Conservation (phyloP, 2,329 filamentous ascomycete genomes). For the Phoma herbarum region DNA sequence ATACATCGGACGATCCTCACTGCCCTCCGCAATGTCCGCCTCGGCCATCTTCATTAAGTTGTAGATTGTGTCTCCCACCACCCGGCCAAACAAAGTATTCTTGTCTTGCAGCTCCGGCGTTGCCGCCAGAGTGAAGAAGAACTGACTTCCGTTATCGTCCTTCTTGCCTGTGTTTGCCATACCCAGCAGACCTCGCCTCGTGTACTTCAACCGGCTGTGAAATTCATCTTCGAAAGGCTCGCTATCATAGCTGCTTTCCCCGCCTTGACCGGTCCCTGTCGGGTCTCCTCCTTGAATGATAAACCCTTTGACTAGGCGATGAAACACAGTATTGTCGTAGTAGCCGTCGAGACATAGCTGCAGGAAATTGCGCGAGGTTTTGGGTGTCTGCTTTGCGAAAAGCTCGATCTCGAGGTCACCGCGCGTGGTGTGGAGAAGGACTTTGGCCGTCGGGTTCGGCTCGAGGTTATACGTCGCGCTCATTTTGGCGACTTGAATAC, state of each 20-base stretch:
- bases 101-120: constrained; percentile 87
- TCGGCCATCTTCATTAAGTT: constrained; percentile 95
- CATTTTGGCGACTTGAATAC: constrained; percentile 62
- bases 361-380: constrained; percentile 93
- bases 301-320: constrained; percentile 90
- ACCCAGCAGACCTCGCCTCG: constrained; percentile 86
- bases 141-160: constrained; percentile 91
- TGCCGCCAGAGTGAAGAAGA: constrained; percentile 88
- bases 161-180: constrained; percentile 88
- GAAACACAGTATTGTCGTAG: constrained; percentile 93
- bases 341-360: constrained; percentile 95
- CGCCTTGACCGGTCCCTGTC: constrained; percentile 89
- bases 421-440: constrained; percentile 86
- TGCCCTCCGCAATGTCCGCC: constrained; percentile 77
- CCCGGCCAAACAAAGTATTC: constrained; percentile 92
- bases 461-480: constrained; percentile 93
- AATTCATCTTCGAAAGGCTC: constrained; percentile 88
- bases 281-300: constrained; percentile 95
- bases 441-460: constrained; percentile 91
- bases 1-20: constrained; percentile 84
- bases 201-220: constrained; percentile 91
- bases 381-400: constrained; percentile 91
- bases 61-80: constrained; percentile 94
- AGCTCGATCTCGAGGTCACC: constrained; percentile 92
- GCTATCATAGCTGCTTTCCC: constrained; percentile 89